These are phyloP conservation scores for Aspergillus fructus DNA, from an alignment of 2,329 filamentous ascomycete species.

Conservation along the genomic window DNA sequence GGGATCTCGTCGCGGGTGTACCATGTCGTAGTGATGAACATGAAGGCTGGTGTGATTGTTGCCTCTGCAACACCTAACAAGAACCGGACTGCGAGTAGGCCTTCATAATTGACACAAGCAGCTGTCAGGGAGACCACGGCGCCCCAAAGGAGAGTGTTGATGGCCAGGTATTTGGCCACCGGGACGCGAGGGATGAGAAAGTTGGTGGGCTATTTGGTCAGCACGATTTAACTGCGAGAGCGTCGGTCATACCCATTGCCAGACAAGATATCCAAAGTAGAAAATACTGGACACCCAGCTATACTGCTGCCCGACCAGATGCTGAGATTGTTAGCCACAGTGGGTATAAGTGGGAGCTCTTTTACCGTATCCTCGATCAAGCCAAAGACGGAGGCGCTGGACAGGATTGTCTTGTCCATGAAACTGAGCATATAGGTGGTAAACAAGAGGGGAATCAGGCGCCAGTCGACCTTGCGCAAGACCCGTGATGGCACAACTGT, in stretches of 20 bases:
- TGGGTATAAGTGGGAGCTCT: background rate
- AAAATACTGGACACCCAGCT: conserved; percentile 57
- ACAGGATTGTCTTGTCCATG: conserved; percentile 61
- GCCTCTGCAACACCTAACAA: conserved; percentile 58
- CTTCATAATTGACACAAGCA: conserved; percentile 49
- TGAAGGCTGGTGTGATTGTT: conserved; percentile 55
- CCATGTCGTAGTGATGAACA: conserved; percentile 58
- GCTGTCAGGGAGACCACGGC: conserved; percentile 49
- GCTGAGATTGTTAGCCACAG: conserved; percentile 29
- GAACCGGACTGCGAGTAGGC: conserved; percentile 53
- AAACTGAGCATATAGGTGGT: conserved; percentile 61
- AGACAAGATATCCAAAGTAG: conserved; percentile 56
- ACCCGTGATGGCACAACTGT: conserved; percentile 27
- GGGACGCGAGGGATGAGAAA: conserved; percentile 48
- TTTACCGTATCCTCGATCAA: conserved; percentile 46
- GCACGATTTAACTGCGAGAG: conserved; percentile 20
- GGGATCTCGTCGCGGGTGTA: conserved; percentile 60
- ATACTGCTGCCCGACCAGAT: conserved; percentile 59
- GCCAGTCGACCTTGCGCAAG: conserved; percentile 57
- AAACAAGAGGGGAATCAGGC: conserved; percentile 58
- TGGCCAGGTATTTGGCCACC: conserved; percentile 50
- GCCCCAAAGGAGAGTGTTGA: conserved; percentile 50
- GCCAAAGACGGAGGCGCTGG: conserved; percentile 58
- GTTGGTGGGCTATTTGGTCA: conserved; percentile 29
- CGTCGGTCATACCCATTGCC: conserved; percentile 36